These are phyloP conservation scores for Chytridium lagenaria DNA, from an alignment of 371 early-diverging fungal genomes.

Conservation along the genomic window DNA sequence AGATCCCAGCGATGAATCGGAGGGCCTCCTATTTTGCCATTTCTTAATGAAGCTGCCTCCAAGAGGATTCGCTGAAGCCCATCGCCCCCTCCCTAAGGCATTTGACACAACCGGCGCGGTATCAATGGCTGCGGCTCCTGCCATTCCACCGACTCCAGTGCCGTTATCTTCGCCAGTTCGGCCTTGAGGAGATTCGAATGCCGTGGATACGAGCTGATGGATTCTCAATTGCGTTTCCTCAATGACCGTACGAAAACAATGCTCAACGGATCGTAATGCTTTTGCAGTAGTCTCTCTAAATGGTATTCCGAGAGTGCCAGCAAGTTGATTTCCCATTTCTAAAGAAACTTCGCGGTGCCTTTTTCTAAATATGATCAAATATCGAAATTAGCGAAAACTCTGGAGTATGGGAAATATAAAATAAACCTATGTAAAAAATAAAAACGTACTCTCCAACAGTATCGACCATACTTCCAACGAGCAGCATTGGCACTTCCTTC, in stretches of 20 bases:
- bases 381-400: too few species aligned
- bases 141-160: too few species aligned
- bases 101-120: background rate
- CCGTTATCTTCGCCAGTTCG: background rate
- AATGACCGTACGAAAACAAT: conserved; percentile 37
- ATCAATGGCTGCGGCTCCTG: too few species aligned
- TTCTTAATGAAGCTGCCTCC: conserved; percentile 3
- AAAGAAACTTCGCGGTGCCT: conserved; percentile 38
- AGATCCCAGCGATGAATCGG: background rate
- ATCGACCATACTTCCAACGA: conserved; percentile 53
- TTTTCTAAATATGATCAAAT: conserved; percentile 18
- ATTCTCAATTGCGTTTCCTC: conserved; percentile 16
- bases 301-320: conserved; percentile 33
- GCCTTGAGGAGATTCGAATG: background rate
- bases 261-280: conserved; percentile 42
- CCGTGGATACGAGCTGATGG: background rate
- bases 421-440: too few species aligned
- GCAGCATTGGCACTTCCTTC: conserved; percentile 34
- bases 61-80: conserved; percentile 11
- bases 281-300: conserved; percentile 42
- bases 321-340: conserved; percentile 36
- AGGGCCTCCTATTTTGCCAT: conserved; percentile 4
- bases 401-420: too few species aligned
- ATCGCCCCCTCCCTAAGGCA: background rate
- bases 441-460: conserved; percentile 29